Base-by-base conservation (phyloP, 345 rosid genomes). In the Gossypioides kirkii region DNA sequence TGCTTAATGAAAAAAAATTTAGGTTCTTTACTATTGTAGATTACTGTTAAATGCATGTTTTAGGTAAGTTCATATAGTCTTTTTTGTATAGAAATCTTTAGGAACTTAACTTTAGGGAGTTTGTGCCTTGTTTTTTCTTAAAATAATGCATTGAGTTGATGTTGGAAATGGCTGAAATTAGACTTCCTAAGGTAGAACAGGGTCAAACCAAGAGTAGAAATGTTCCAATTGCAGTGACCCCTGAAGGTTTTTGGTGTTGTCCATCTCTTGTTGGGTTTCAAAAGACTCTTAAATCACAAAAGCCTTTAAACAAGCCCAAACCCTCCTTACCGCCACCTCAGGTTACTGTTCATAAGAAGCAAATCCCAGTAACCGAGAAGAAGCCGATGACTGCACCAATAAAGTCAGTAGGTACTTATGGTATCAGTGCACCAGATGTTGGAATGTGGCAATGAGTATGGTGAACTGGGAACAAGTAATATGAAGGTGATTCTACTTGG, bases 201-300 rank as follows among this genome's bases (percentile, higher is more conserved):
- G 90, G 93, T 49, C 97, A 88, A 74, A 84, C 93, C 81, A 95
- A 88, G 86, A 87, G 92, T 62, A 84, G 86, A 79, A 92, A 81
- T 81, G 98, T 90, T 70, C 99, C 99, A 10, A 90, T 92, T 83
- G 99, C 98, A 59, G 96, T 92, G 68, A 95, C 97, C 17, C 98
- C 98, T 56, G 97, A 95, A 84, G 98, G 98, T 49, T 94, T 94
- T 78, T 94, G 98, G 98, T 94, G 98, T 73, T 94, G 98, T 72
- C 98, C 98, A 52, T 94, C 97, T 52, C 98, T 97, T 73, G 92
- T 86, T 55, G 94, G 81, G 70, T 94, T 94, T 80, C 98, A 94
- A 73, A 94, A 92, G 86, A 85, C 90, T 74, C 76, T 76, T 25
- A 94, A 92, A 82, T 69, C 88, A 52, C 92, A 87, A 69, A 82